Evolutionary conservation across 306 rosid species (phyloP).

Genomic region (Fragaria nilgerrensis): DNA sequence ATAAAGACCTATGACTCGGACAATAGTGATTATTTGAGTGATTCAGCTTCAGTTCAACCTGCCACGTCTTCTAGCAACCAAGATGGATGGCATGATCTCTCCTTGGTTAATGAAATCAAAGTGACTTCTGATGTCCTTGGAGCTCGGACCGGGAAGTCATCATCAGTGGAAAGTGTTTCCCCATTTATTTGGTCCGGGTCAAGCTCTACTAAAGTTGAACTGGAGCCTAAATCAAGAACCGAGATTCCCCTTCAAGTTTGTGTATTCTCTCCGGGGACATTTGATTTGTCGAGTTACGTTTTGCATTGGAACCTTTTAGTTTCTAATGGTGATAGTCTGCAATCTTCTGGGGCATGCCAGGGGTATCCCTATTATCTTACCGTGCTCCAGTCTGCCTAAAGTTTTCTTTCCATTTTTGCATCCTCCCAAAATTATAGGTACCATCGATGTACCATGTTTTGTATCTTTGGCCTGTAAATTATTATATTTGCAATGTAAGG

Average conservation of each 20-base stretch:
- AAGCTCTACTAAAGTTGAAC: constrained; percentile 61
- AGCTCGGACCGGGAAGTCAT: constrained; percentile 38
- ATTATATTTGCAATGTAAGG: constrained; percentile 30
- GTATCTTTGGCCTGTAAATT: constrained; percentile 40
- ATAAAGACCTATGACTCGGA: constrained; percentile 51
- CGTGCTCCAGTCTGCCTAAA: constrained; percentile 70
- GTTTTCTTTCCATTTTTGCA: constrained; percentile 12
- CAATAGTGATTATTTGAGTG: constrained; percentile 28
- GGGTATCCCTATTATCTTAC: constrained; percentile 80
- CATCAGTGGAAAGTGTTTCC: constrained; percentile 49
- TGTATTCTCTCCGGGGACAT: constrained; percentile 82
- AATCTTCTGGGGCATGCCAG: constrained; percentile 61
- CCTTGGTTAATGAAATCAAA: constrained; percentile 54
- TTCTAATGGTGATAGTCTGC: constrained; percentile 22
- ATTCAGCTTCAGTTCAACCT: constrained; percentile 33
- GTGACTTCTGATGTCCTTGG: constrained; percentile 50
- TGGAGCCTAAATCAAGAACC: constrained; percentile 56
- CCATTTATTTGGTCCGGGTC: constrained; percentile 87
- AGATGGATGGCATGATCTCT: constrained; percentile 82
- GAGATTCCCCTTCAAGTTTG: constrained; percentile 86
- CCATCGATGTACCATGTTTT: constrained; percentile 8
- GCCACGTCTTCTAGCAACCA: constrained; percentile 42
- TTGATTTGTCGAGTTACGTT: constrained; percentile 69
- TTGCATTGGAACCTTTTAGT: constrained; percentile 69
- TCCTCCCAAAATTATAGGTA: constrained; percentile 23